Percentiles rank a stretch among this genome's conserved stretches.
These are phyloP conservation scores for Kappamyces sp. DNA, from an alignment of 192 early-diverging fungal species.

Conservation along the genomic window DNA sequence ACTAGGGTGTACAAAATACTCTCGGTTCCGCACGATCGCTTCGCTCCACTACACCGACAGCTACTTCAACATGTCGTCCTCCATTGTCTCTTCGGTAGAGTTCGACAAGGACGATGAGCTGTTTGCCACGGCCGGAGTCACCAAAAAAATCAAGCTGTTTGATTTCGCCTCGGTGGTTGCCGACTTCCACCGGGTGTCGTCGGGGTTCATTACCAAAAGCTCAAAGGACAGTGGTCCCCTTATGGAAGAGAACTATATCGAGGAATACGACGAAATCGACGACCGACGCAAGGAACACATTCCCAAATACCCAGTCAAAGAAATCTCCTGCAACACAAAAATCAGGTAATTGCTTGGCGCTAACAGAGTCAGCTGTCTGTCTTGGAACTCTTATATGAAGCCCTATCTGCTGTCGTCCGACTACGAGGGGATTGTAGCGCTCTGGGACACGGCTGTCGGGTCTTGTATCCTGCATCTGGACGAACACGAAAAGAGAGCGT, in stretches of 20 bases:
- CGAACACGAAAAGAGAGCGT: conserved; percentile 89
- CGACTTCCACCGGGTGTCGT: conserved; percentile 15
- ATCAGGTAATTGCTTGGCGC: conserved; percentile 57
- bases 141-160: conserved; percentile 88
- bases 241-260: conserved; percentile 16
- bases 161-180: conserved; percentile 59
- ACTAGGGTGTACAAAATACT: conserved; percentile 59
- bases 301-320: conserved; percentile 66
- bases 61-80: conserved; percentile 51
- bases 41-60: conserved; percentile 72
- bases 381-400: conserved; percentile 86
- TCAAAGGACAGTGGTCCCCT: conserved; percentile 24
- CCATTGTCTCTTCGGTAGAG: conserved; percentile 88
- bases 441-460: conserved; percentile 81
- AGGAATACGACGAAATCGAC: conserved; percentile 22
- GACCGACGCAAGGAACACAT: conserved; percentile 32
- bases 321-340: conserved; percentile 74
- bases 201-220: background rate
- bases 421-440: conserved; percentile 81
- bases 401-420: conserved; percentile 81
- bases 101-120: conserved; percentile 91
- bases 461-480: conserved; percentile 55
- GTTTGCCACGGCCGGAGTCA: conserved; percentile 91
- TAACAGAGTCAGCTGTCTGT: conserved; percentile 63
- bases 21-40: conserved; percentile 67